Evolutionary conservation across 257 asterid species (phyloP).

Genomic region (Penstemon eatonii): DNA sequence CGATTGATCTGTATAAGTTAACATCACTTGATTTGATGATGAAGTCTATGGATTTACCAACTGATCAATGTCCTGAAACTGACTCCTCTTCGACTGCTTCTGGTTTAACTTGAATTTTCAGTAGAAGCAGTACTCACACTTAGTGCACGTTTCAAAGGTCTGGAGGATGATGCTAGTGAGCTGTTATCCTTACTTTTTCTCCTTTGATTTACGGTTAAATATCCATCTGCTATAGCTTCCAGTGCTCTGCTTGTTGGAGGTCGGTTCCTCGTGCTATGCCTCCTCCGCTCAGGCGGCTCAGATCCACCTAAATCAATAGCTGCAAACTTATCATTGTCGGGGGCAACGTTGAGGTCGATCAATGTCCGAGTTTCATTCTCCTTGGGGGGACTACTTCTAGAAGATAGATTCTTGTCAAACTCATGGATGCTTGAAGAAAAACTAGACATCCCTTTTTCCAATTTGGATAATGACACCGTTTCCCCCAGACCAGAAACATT

Average conservation of each 20-base stretch:
- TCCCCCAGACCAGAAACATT: slow-evolving; percentile 12
- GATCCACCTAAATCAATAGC: too few species aligned
- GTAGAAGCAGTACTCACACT: slow-evolving; percentile 28
- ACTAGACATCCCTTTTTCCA: slow-evolving; percentile 38
- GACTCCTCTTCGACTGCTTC: slow-evolving; percentile 32
- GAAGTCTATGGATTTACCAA: too few species aligned
- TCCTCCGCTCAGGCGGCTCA: slow-evolving; percentile 13
- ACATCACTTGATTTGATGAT: too few species aligned
- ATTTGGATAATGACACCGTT: slow-evolving; percentile 23
- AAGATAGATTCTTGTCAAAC: slow-evolving; percentile 24
- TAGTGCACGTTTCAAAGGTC: slow-evolving; percentile 43
- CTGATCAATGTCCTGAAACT: background rate
- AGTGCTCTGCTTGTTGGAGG: slow-evolving; percentile 56
- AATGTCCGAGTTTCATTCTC: slow-evolving; percentile 39
- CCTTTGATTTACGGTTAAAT: slow-evolving; percentile 38
- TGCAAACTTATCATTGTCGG: background rate
- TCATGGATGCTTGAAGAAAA: slow-evolving; percentile 28
- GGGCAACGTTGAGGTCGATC: slow-evolving; percentile 58
- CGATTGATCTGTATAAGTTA: too few species aligned
- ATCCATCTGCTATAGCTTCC: slow-evolving; percentile 63
- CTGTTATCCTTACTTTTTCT: slow-evolving; percentile 36
- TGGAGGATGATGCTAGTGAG: slow-evolving; percentile 31
- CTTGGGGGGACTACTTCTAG: slow-evolving; percentile 33
- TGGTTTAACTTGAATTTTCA: slow-evolving; percentile 30
- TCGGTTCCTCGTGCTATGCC: slow-evolving; percentile 56